Evolutionary conservation across 306 rosid genomes (phyloP).

Genomic region (Coriaria nepalensis): DNA sequence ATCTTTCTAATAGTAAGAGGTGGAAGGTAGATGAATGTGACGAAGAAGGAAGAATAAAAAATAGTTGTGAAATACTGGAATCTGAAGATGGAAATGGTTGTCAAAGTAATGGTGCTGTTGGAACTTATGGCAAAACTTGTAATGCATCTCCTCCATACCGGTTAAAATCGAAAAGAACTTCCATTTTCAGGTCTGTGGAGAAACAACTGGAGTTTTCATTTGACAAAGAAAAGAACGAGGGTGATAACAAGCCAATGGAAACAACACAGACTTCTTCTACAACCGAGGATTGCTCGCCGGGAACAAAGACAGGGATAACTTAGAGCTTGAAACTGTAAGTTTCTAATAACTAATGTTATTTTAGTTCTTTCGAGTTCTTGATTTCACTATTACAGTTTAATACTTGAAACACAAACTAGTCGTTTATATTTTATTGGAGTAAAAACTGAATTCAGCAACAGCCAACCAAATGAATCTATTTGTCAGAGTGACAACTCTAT

Average conservation of each 20-base stretch:
- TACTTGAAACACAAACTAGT: too few species aligned
- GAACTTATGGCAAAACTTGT: slow-evolving; percentile 41
- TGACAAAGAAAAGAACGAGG: slow-evolving; percentile 48
- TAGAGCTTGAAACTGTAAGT: too few species aligned
- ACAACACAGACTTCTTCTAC: too few species aligned
- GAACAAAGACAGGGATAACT: too few species aligned
- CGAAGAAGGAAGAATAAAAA: slow-evolving; percentile 23
- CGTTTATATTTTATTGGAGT: too few species aligned
- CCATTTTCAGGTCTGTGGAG: slow-evolving; percentile 71
- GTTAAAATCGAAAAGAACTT: slow-evolving; percentile 71
- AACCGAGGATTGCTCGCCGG: too few species aligned
- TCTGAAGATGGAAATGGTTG: slow-evolving; percentile 27
- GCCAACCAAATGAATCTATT: too few species aligned
- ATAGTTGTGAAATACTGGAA: slow-evolving; percentile 22
- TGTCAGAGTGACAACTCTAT: too few species aligned
- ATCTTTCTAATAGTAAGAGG: slow-evolving; percentile 25
- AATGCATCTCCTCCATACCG: slow-evolving; percentile 93
- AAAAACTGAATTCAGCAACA: too few species aligned
- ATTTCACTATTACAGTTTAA: too few species aligned
- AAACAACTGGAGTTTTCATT: slow-evolving; percentile 76
- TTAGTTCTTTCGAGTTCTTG: too few species aligned
- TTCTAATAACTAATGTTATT: too few species aligned
- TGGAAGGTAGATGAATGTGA: slow-evolving; percentile 26
- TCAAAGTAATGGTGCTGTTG: slow-evolving; percentile 23
- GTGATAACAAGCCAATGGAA: slow-evolving; percentile 21